Percentiles rank a stretch among this genome's conserved stretches.
phyloP scores from a whole-genome alignment of 768 basidiomycete genomes.

The Pleurotus tuoliensis region DNA sequence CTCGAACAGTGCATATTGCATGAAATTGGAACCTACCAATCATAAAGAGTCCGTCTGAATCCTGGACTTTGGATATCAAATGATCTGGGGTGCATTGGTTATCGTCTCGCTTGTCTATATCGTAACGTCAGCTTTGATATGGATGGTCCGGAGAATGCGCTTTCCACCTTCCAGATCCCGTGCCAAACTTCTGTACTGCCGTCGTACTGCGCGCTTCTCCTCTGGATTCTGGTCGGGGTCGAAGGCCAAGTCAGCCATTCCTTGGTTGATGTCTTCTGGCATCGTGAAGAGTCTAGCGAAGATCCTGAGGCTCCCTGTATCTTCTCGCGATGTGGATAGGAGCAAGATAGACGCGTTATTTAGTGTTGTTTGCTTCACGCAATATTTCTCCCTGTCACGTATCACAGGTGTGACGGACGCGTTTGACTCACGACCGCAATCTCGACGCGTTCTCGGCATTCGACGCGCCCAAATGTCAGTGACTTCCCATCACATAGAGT shows the following conservation, averaged over 20 bases:
- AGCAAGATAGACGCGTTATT: conserved; percentile 9
- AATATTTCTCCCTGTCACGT: neutral
- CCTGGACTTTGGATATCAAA: conserved; percentile 50
- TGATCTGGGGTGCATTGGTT: conserved; percentile 35
- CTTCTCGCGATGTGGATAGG: no score
- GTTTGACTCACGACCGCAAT: neutral
- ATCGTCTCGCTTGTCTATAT: conserved; percentile 27
- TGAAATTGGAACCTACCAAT: conserved; percentile 39
- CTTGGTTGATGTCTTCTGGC: neutral
- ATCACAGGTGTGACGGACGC: conserved; percentile 1
- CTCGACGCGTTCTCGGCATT: neutral
- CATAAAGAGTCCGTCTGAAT: conserved; percentile 59
- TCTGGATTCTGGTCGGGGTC: conserved; percentile 85
- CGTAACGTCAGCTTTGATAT: no score
- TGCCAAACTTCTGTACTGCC: conserved; percentile 66
- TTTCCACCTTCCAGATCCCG: conserved; percentile 57
- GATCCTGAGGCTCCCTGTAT: no score
- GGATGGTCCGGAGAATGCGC: no score
- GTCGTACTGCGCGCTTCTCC: conserved; percentile 70
- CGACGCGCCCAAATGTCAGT: neutral
- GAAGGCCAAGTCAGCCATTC: conserved; percentile 34
- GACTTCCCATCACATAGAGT: conserved; percentile 31
- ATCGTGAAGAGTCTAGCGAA: conserved; percentile 6
- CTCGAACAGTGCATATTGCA: neutral
- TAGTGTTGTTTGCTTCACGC: conserved; percentile 1